Evolutionary conservation across 805 yeast genomes (phyloP).

Genomic region (Pichia gijzeniarum): DNA sequence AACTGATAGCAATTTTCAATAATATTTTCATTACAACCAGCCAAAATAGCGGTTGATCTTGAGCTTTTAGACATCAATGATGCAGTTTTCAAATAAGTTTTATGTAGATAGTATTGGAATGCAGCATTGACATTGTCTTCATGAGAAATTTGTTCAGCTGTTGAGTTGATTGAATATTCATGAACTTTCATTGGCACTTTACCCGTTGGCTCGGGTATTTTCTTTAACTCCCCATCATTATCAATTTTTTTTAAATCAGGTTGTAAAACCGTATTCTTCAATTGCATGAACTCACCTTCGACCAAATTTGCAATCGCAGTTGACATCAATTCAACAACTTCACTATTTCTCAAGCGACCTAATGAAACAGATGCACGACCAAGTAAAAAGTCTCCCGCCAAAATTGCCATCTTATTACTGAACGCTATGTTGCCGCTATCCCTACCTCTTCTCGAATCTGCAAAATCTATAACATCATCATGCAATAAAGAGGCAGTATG

Average conservation of each 20-base stretch:
- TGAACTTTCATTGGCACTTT: conserved; percentile 54
- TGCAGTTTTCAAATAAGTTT: conserved; percentile 93
- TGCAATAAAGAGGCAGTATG: conserved; percentile 94
- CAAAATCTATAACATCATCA: conserved; percentile 92
- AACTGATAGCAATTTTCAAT: conserved; percentile 84
- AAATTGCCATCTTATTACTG: conserved; percentile 93
- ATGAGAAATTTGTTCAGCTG: conserved; percentile 38
- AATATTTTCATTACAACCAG: conserved; percentile 72
- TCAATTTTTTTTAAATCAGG: conserved; percentile 38
- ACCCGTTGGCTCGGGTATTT: conserved; percentile 53
- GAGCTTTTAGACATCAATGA: conserved; percentile 90
- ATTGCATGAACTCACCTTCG: conserved; percentile 98
- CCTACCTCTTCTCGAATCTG: conserved; percentile 83
- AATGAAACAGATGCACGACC: conserved; percentile 96
- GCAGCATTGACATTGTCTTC: conserved; percentile 72
- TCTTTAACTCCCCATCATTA: conserved; percentile 39
- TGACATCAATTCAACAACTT: conserved; percentile 90
- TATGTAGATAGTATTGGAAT: conserved; percentile 90
- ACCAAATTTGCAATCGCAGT: conserved; percentile 95
- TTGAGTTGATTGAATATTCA: conserved; percentile 43
- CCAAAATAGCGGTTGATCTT: conserved; percentile 85
- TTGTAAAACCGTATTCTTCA: conserved; percentile 80
- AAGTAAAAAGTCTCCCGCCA: conserved; percentile 92
- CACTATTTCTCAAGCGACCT: conserved; percentile 90
- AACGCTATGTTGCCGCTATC: conserved; percentile 91